Conservation (phyloP, 495 filamentous ascomycete species). For the Penicillium taxi region DNA sequence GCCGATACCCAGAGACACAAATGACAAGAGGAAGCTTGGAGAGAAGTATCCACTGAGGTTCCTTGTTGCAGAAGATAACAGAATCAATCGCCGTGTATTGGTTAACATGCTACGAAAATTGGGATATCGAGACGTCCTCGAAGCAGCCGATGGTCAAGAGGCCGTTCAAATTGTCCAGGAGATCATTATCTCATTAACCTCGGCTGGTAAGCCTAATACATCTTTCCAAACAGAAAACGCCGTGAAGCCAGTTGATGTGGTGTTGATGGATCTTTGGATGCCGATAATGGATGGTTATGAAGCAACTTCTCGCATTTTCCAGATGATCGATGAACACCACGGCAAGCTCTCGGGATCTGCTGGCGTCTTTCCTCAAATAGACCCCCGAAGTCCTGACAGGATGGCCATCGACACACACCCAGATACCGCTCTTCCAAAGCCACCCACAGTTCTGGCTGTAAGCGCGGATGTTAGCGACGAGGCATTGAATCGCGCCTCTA, state of each 20-base stretch:
- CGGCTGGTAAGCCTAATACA: not conserved
- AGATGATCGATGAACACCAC: slow-evolving; percentile 37
- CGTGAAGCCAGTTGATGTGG: slow-evolving; percentile 50
- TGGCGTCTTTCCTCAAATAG: slow-evolving; percentile 2
- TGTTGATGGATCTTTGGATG: slow-evolving; percentile 87
- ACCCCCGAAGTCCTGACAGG: slow-evolving; percentile 5
- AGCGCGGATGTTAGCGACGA: slow-evolving; percentile 70
- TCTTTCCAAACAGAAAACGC: slow-evolving; percentile 6
- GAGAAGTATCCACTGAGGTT: slow-evolving; percentile 57
- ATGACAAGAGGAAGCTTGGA: slow-evolving; percentile 44
- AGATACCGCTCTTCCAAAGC: slow-evolving; percentile 7
- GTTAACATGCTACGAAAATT: slow-evolving; percentile 63
- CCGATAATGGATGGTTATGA: slow-evolving; percentile 77
- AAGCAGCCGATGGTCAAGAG: slow-evolving; percentile 66
- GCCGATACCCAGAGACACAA: slow-evolving; percentile 21
- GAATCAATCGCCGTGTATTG: slow-evolving; percentile 67
- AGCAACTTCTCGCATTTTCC: slow-evolving; percentile 58
- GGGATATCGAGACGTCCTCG: slow-evolving; percentile 56
- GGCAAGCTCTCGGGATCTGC: slow-evolving; percentile 10
- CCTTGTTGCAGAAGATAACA: slow-evolving; percentile 74
- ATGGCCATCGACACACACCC: slow-evolving; percentile 20
- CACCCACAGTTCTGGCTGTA: slow-evolving; percentile 57
- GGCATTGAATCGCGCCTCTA: slow-evolving; percentile 53
- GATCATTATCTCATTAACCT: slow-evolving; percentile 22
- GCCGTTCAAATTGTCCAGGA: slow-evolving; percentile 58